Base-by-base conservation (phyloP, 768 basidiomycete genomes). In the Serendipita vermifera region DNA sequence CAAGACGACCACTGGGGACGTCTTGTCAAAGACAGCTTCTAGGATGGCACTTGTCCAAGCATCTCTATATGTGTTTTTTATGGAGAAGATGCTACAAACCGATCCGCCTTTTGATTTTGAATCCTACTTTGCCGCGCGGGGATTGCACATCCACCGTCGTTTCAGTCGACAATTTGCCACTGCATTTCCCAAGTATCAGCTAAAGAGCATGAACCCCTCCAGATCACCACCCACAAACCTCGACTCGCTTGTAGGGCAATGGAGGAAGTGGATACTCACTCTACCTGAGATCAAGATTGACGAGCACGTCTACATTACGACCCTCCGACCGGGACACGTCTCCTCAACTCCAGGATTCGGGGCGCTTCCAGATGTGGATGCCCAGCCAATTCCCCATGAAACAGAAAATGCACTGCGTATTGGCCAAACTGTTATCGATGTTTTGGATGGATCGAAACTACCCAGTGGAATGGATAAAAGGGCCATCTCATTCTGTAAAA, bases 391-490 rank as follows among this genome's bases (percentile, higher is more conserved):
- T n/a, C n/a, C n/a, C n/a, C n/a, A n/a, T n/a, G n/a, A n/a, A n/a
- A n/a, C n/a, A n/a, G n/a, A n/a, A n/a, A n/a, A n/a, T n/a, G n/a
- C n/a, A n/a, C n/a, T n/a, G n/a, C n/a, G n/a, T n/a, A n/a, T n/a
- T n/a, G n/a, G n/a, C n/a, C n/a, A n/a, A n/a, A n/a, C 9, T 51
- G 22, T 29, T n/a, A 29, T 51, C 46, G 24, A 51, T 31, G 27
- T 51, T 27, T 29, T 51, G 11, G 46, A 51, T 51, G 46, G 46
- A 11, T 31, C n/a, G n/a, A n/a, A n/a, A n/a, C n/a, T n/a, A n/a
- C n/a, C n/a, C n/a, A n/a, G n/a, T n/a, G n/a, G n/a, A n/a, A n/a
- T n/a, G n/a, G n/a, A n/a, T n/a, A n/a, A n/a, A n/a, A n/a, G n/a
- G n/a, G n/a, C n/a, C n/a, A n/a, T n/a, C n/a, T n/a, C n/a, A n/a